Evolutionary conservation across 2,329 filamentous ascomycete species (phyloP), one percentile per base, ranked within the genome.

Genomic region (Zymoseptoria crescenta): DNA sequence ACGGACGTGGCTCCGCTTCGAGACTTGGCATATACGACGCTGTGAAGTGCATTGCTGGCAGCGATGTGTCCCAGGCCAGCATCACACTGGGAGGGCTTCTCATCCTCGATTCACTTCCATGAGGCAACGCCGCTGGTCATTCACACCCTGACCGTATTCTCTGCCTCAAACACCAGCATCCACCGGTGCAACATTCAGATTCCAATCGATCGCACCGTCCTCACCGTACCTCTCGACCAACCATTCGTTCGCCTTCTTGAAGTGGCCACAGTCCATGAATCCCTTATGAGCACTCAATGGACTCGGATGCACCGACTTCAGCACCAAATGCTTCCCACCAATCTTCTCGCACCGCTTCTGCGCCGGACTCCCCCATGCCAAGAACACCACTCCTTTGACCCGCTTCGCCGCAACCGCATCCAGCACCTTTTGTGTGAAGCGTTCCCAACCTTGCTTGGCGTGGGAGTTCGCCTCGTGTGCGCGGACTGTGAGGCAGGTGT

Each of bases 401-500:
- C 91, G 83, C 66, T 88, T 86, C 70, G 87, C 84, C 0, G 88
- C 88, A 1, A 97, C 89, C 0, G 89, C 82, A 65, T 97, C 91
- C 63, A 99, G 95, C 49, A 94, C 87, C 64, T 86, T 89, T 72
- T 96, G 92, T 20, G 93, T 99, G 72, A 99, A 89, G 51, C 81
- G 81, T 75, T 99, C 94, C 94, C 94, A 99, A 16, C 94, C 94
- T 63, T 87, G 87, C 68, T 88, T 87, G 2, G 88, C 79, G 74
- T 99, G 94, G 28, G 85, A 89, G 73, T 94, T 93, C 52, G 94
- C 87, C 67, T 95, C 85, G 71, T 95, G 89, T 0, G 90, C 90
- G 24, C 91, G 88, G 19, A 99, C 94, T 0, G 94, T 99, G 57
- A 99, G 80, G 73, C 91, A 96, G 0, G 94, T 95, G 74, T 99